phyloP scores from a whole-genome alignment of 2,329 filamentous ascomycete species.

The Chrysoporthe cubensis region DNA sequence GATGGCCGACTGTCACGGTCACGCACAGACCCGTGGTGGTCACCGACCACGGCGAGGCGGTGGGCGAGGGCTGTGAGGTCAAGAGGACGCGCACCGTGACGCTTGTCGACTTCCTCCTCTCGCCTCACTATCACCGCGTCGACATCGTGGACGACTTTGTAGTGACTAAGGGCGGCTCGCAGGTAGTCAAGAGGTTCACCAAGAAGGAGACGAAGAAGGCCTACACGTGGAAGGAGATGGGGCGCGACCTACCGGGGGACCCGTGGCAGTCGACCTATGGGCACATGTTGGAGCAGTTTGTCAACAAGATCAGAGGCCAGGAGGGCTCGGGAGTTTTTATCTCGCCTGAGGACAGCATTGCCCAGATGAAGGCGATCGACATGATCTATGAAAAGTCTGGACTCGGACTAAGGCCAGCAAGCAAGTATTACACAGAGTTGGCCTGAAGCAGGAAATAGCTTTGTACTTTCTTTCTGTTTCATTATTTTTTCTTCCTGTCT shows the following conservation, averaged over 20 bases:
- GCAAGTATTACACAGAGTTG: slow-evolving; percentile 10
- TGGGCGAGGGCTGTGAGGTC: slow-evolving; percentile 33
- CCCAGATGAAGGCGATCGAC: slow-evolving; percentile 51
- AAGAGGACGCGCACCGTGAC: slow-evolving; percentile 36
- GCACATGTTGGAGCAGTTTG: slow-evolving; percentile 53
- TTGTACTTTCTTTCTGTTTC: too few relatives aligned
- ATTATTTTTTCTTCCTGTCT: background rate
- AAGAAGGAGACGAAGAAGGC: slow-evolving; percentile 37
- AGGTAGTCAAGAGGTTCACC: slow-evolving; percentile 33
- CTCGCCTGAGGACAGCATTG: slow-evolving; percentile 45
- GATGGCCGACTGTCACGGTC: slow-evolving; percentile 28
- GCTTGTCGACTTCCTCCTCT: slow-evolving; percentile 36
- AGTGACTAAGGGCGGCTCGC: slow-evolving; percentile 34
- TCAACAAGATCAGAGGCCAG: slow-evolving; percentile 47
- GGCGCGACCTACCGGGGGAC: slow-evolving; percentile 38
- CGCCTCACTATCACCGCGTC: slow-evolving; percentile 40
- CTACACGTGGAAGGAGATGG: slow-evolving; percentile 42
- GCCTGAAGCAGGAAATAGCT: background rate
- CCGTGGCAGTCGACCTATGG: slow-evolving; percentile 49
- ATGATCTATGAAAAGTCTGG: slow-evolving; percentile 47
- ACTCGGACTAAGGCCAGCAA: slow-evolving; percentile 31
- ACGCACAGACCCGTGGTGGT: slow-evolving; percentile 33
- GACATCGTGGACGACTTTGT: slow-evolving; percentile 42
- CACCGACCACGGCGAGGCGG: slow-evolving; percentile 29
- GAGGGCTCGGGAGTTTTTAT: slow-evolving; percentile 45